Evolutionary conservation across 257 asterid genomes (phyloP).

Genomic region (Nicotiana tomentosiformis): DNA sequence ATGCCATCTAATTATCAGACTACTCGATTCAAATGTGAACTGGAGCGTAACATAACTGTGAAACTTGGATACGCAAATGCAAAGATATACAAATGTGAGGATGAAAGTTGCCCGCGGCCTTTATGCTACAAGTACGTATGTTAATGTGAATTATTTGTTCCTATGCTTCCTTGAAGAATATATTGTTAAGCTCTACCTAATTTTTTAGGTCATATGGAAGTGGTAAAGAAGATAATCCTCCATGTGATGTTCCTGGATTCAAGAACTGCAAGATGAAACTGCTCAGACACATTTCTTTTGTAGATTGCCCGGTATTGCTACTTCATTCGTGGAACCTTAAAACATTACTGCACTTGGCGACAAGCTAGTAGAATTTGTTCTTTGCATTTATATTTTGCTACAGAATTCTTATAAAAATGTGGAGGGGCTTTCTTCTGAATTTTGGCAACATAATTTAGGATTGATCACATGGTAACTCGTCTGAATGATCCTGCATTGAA

Average conservation of each 20-base stretch:
- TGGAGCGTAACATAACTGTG: conserved; percentile 90
- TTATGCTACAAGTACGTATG: conserved; percentile 79
- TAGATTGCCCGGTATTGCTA: conserved; percentile 83
- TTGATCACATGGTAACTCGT: neutral
- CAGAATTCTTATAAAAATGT: neutral
- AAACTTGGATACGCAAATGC: conserved; percentile 99
- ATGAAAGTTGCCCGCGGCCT: conserved; percentile 85
- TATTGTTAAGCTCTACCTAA: neutral
- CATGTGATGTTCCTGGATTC: conserved; percentile 93
- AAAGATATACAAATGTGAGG: conserved; percentile 87
- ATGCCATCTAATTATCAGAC: too few species aligned
- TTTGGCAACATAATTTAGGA: neutral
- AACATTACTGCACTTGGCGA: neutral
- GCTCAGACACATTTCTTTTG: conserved; percentile 89
- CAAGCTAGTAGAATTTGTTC: neutral
- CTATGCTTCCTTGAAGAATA: conserved; percentile 13
- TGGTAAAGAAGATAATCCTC: conserved; percentile 86
- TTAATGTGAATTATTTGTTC: neutral
- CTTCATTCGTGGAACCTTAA: neutral
- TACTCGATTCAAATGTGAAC: conserved; percentile 84
- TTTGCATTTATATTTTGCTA: neutral
- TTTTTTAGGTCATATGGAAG: conserved; percentile 85
- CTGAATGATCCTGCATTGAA: neutral
- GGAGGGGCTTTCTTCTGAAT: neutral
- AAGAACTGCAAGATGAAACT: conserved; percentile 84